Evolutionary conservation across 805 yeast species (phyloP), one percentile per base, ranked within the genome.

Genomic region (Wickerhamiella domercqiae): DNA sequence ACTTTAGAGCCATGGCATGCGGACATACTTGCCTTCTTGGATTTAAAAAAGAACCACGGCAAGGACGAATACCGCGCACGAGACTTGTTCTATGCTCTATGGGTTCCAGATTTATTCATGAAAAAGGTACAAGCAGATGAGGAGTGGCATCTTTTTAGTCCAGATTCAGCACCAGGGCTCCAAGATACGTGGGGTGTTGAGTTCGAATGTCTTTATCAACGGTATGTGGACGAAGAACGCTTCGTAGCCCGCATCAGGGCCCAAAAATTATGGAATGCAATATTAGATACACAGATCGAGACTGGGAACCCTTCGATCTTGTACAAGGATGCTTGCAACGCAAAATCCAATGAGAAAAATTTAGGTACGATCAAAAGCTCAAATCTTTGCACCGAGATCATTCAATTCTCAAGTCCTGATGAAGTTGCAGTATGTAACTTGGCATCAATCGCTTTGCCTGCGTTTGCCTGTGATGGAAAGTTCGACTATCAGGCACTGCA

Each of bases 1-100:
- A 87, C 84, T 54, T 55, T 86, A 24, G 97, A 86, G 59, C 96
- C 97, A 37, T 86, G 97, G 97, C 97, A 86, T 52, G 71, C 81
- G 2, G 97, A 86, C 51, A 66, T 86, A 25, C 73, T 81, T 53
- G 87, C 76, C 38, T 78, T 86, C 48, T 56, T 87, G 32, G 84
- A 84, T 38, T 64, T 87, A 44, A 68, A 84, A 48, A 86, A 86
- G 60, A 86, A 83, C 50, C 94, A 84, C 49, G 97, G 96, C 38
- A 82, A 81, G 47, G 96, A 86, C 56, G 96, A 86, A 56, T 64
- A 73, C 46, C 69, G 96, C 48, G 94, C 97, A 0, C 68, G 96
- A 48, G 96, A 86, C 57, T 63, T 86, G 45, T 86, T 87, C 62
- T 78, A 78, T 47, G 95, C 93, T 3, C 63, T 86, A 33, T 86